Evolutionary conservation across 208 protist species (phyloP).

Genomic region (Entamoeba dispar): DNA sequence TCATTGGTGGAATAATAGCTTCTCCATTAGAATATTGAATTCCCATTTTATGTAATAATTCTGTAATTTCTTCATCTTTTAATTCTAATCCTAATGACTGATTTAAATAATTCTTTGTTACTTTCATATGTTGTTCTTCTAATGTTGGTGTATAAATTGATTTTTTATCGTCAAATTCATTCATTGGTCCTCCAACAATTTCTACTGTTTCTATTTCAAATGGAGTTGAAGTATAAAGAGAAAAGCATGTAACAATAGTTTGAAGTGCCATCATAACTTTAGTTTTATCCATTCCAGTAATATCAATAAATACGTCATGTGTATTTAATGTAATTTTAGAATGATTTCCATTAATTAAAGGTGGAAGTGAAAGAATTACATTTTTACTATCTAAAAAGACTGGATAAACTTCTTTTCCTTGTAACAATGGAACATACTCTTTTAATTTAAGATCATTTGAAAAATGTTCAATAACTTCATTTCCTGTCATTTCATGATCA

Average conservation of each 20-base stretch:
- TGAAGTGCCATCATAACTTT: constrained; percentile 37
- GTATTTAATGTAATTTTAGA: constrained; percentile 81
- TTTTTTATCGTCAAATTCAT: background rate
- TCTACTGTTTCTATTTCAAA: constrained; percentile 10
- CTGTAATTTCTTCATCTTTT: constrained; percentile 42
- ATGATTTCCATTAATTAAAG: constrained; percentile 92
- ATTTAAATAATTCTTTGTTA: constrained; percentile 52
- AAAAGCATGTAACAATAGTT: constrained; percentile 5
- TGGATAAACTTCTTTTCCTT: constrained; percentile 36
- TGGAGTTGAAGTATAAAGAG: background rate
- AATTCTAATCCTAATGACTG: constrained; percentile 58
- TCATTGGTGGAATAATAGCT: constrained; percentile 59
- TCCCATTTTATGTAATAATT: constrained; percentile 64
- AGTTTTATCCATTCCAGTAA: constrained; percentile 79
- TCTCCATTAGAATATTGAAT: constrained; percentile 25
- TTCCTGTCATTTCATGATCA: constrained; percentile 32
- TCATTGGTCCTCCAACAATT: background rate
- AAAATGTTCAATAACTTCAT: constrained; percentile 58
- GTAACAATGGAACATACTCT: constrained; percentile 44
- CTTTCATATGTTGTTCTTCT: constrained; percentile 33
- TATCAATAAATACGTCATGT: constrained; percentile 94
- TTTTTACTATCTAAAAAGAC: constrained; percentile 45
- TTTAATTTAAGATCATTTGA: constrained; percentile 3
- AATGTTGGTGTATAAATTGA: background rate
- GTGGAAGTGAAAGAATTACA: constrained; percentile 79